Conservation (phyloP, 2,329 filamentous ascomycete species). For the Verticillium isaacii region DNA sequence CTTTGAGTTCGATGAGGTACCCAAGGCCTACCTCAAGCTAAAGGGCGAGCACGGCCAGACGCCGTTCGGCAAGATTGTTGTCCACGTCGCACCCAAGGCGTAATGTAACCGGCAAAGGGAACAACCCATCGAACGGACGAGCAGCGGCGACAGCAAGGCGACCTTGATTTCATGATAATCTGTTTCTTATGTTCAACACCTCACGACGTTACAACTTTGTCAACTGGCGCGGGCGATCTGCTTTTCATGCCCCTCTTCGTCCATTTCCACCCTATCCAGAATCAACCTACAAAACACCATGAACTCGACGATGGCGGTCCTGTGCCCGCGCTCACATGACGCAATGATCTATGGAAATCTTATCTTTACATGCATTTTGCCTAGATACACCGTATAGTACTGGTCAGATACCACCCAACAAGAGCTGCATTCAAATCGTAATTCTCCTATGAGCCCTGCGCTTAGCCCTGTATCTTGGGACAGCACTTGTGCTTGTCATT, state of each 20-base stretch:
- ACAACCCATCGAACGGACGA: background rate
- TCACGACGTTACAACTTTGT: background rate
- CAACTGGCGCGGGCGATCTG: background rate
- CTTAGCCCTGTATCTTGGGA: too few relatives aligned
- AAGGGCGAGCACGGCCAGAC: slow-evolving; percentile 49
- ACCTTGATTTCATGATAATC: background rate
- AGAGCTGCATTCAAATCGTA: too few relatives aligned
- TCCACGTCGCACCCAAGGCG: slow-evolving; percentile 17
- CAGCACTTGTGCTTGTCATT: too few relatives aligned
- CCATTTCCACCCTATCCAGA: background rate
- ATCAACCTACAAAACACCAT: background rate
- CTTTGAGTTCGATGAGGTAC: slow-evolving; percentile 51
- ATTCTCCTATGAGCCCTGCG: too few relatives aligned
- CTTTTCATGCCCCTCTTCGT: background rate
- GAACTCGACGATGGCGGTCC: background rate
- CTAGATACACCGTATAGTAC: too few relatives aligned
- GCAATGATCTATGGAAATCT: too few relatives aligned
- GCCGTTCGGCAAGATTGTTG: slow-evolving; percentile 51
- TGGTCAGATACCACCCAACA: too few relatives aligned
- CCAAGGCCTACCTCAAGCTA: slow-evolving; percentile 52
- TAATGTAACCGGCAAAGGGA: background rate
- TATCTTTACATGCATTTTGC: too few relatives aligned
- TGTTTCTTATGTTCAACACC: background rate
- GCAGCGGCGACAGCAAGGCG: background rate
- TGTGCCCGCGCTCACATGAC: too few relatives aligned